Conservation (phyloP, 2,329 filamentous ascomycete species). For the Penicillium sp. region DNA sequence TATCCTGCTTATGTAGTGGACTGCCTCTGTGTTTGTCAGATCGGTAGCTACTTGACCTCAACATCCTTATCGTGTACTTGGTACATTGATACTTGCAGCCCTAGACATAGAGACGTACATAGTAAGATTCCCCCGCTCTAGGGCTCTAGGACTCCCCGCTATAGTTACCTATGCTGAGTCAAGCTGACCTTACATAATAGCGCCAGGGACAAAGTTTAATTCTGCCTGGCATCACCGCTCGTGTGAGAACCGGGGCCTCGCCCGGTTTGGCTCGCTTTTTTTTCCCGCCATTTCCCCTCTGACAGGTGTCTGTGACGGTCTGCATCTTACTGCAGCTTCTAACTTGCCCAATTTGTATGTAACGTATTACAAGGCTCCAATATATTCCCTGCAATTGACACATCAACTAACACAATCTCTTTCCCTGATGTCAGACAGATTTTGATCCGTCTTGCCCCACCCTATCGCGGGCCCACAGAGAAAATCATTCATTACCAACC, state of each 20-base stretch:
- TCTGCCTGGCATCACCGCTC: slow-evolving; percentile 14
- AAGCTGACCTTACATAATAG: background rate
- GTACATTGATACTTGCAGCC: background rate
- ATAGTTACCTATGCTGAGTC: background rate
- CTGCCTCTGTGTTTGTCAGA: background rate
- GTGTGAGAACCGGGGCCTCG: slow-evolving; percentile 5
- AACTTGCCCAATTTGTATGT: background rate
- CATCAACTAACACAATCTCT: slow-evolving; percentile 5
- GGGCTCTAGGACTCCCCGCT: background rate
- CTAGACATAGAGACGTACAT: background rate
- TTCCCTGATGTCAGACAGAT: slow-evolving; percentile 25
- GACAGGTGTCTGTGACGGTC: slow-evolving; percentile 4
- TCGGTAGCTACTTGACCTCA: background rate
- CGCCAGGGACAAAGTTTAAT: slow-evolving; percentile 12
- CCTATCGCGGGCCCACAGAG: slow-evolving; percentile 25
- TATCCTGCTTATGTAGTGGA: background rate
- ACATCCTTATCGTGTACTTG: background rate
- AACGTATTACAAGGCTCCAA: background rate
- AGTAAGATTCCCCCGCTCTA: background rate
- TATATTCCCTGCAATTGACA: background rate
- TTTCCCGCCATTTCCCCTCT: background rate
- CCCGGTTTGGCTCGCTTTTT: background rate
- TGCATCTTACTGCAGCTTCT: background rate
- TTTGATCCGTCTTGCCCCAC: slow-evolving; percentile 25
- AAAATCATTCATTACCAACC: slow-evolving; percentile 27